Conservation (phyloP, 2,329 filamentous ascomycete species). For the Amauroascus verrucosus region DNA sequence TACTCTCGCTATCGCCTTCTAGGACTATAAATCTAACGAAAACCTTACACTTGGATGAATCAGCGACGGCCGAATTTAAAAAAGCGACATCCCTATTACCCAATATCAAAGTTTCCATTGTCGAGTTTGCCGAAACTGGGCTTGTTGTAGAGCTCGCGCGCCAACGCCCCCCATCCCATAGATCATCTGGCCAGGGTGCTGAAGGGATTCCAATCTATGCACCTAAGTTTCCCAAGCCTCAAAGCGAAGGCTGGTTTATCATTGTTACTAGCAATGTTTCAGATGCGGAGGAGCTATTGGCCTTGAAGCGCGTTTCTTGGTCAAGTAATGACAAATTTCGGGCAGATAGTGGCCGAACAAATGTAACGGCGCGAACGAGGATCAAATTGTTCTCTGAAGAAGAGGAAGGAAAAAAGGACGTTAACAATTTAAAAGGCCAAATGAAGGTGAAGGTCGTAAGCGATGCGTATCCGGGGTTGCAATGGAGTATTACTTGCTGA, state of each 20-base stretch:
- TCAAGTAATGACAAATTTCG: conserved; percentile 24
- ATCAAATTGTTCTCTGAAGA: conserved; percentile 13
- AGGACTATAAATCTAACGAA: conserved; percentile 23
- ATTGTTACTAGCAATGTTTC: conserved; percentile 47
- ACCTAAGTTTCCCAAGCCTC: conserved; percentile 83
- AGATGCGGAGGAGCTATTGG: conserved; percentile 64
- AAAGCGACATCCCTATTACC: conserved; percentile 60
- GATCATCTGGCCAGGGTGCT: conserved; percentile 47
- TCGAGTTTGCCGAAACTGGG: conserved; percentile 51
- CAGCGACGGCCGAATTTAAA: conserved; percentile 30
- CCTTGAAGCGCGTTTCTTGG: conserved; percentile 81
- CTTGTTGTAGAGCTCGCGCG: conserved; percentile 36
- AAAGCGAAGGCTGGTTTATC: conserved; percentile 89
- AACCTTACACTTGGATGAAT: conserved; percentile 23
- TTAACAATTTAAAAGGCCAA: conserved; percentile 20
- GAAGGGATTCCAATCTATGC: conserved; percentile 59
- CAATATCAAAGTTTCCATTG: conserved; percentile 52
- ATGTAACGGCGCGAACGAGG: conserved; percentile 15
- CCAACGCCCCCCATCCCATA: conserved; percentile 5
- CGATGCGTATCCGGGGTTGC: conserved; percentile 75
- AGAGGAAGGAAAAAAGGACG: not conserved
- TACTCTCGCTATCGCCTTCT: conserved; percentile 24
- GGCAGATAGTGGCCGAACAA: conserved; percentile 15
- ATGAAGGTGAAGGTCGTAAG: conserved; percentile 62
- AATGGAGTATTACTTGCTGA: conserved; percentile 42